A percentile compares a stretch with the other conserved stretches of the same genome.
Evolutionary conservation across 2,329 filamentous ascomycete genomes (phyloP).

Genomic region (Nothopassalora personata): DNA sequence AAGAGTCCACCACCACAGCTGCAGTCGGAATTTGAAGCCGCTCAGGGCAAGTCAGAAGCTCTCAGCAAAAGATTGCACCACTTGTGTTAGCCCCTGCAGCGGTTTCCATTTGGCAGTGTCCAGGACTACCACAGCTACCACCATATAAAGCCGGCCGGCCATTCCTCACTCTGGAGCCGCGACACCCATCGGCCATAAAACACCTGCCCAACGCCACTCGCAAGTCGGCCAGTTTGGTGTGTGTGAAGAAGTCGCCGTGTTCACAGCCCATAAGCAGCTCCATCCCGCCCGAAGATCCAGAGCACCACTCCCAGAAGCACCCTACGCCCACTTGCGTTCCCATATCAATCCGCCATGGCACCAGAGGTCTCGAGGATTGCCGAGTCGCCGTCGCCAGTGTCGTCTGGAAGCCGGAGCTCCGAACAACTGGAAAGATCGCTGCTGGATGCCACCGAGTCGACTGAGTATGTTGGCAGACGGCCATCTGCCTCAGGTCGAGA

Average conservation of each 20-base stretch:
- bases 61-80: too few relatives aligned
- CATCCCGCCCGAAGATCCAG: not conserved
- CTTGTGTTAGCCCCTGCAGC: too few relatives aligned
- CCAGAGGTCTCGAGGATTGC: conserved; percentile 17
- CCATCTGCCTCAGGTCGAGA: conserved; percentile 30
- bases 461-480: conserved; percentile 29
- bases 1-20: not conserved
- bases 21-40: not conserved
- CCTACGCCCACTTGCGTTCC: not conserved
- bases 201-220: not conserved
- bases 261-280: conserved; percentile 2
- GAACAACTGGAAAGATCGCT: conserved; percentile 24
- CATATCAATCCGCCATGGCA: conserved; percentile 8
- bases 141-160: not conserved
- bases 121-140: too few relatives aligned
- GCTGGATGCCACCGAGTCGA: conserved; percentile 24
- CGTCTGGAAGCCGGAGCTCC: conserved; percentile 1
- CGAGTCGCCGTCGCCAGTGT: not conserved
- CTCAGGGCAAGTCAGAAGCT: not conserved
- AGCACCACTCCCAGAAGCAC: not conserved
- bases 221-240: not conserved
- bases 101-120: too few relatives aligned
- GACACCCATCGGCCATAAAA: not conserved
- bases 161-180: not conserved
- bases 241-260: not conserved